Evolutionary conservation across 306 rosid species (phyloP), one percentile per base, ranked within the genome.

Genomic region (Neltuma alba): DNA sequence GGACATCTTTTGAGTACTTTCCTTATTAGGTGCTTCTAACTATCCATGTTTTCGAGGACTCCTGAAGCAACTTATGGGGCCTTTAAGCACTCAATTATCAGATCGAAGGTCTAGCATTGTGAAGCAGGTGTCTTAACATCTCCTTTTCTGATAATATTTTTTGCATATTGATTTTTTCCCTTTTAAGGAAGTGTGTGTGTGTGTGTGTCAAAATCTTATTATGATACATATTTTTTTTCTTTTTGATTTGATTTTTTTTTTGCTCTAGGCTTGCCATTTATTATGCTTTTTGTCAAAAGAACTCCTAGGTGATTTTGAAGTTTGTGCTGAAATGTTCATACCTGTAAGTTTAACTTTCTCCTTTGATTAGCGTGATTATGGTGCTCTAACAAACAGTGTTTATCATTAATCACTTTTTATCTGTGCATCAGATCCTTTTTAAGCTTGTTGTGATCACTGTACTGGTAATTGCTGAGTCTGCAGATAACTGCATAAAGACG

Each of bases 371-470:
- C 57, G 31, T 62, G 71, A 70, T 75, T 74, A 45, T 78, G 73
- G 63, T 73, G 23, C 82, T 72, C 65, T 75, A 42, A 28, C 48
- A 50, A 74, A 27, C 40, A 12, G 48, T 84, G 78, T 77, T 78
- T 71, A 78, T 88, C 40, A 66, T 2, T 66, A 66, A 66, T 66
- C 50, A 80, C 79, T 76, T 57, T 80, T 38, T 81, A 70, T 62
- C 72, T 84, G 81, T 79, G 83, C 48, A 91, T 75, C 99, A 96
- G 99, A 97, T 88, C 76, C 94, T 96, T 88, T 89, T 96, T 93
- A 96, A 96, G 98, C 89, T 96, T 84, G 99, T 96, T 82, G 98
- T 96, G 87, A 96, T 96, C 77, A 96, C 99, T 80, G 99, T 96
- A 79, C 99, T 96, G 85, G 99, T 96, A 86, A 96, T 96, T 88